phyloP scores from a whole-genome alignment of 169 alveolate genomes.

The Amoebophrya sp. region DNA sequence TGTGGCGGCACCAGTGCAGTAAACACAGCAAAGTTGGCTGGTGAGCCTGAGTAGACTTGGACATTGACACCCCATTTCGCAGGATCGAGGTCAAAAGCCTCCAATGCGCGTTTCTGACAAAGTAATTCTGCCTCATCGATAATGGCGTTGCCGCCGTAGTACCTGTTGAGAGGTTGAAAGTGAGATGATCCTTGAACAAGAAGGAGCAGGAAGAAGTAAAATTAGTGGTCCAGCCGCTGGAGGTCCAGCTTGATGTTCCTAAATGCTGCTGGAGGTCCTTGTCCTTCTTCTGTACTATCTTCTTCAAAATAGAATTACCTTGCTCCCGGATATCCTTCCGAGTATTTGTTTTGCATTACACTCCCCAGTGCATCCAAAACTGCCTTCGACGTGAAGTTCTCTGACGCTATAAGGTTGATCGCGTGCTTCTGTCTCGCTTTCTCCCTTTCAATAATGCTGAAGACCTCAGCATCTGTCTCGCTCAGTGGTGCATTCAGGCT shows the following conservation, averaged over 20 bases:
- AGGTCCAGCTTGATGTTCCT: no score
- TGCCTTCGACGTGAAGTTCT: slow-evolving; percentile 56
- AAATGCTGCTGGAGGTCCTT: no score
- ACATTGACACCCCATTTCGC: slow-evolving; percentile 96
- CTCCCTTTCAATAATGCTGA: slow-evolving; percentile 58
- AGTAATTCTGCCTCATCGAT: slow-evolving; percentile 71
- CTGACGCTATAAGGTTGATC: slow-evolving; percentile 71
- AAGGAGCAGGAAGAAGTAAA: background rate
- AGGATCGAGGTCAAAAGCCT: slow-evolving; percentile 79
- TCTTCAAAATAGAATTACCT: no score
- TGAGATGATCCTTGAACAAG: no score
- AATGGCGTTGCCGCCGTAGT: slow-evolving; percentile 79
- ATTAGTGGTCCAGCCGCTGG: background rate
- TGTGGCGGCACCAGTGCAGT: slow-evolving; percentile 64
- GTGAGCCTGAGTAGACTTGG: slow-evolving; percentile 63
- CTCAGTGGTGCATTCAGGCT: no score
- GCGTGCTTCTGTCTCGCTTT: slow-evolving; percentile 60
- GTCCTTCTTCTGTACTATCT: no score
- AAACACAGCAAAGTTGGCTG: slow-evolving; percentile 69
- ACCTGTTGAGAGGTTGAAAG: no score
- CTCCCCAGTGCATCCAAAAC: slow-evolving; percentile 82
- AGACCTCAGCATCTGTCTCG: slow-evolving; percentile 62
- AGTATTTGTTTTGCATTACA: slow-evolving; percentile 78
- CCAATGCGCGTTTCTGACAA: slow-evolving; percentile 82
- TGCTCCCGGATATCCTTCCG: slow-evolving; percentile 94